Evolutionary conservation across 371 early-diverging fungal genomes (phyloP).

Genomic region (Funneliformis caledonium): DNA sequence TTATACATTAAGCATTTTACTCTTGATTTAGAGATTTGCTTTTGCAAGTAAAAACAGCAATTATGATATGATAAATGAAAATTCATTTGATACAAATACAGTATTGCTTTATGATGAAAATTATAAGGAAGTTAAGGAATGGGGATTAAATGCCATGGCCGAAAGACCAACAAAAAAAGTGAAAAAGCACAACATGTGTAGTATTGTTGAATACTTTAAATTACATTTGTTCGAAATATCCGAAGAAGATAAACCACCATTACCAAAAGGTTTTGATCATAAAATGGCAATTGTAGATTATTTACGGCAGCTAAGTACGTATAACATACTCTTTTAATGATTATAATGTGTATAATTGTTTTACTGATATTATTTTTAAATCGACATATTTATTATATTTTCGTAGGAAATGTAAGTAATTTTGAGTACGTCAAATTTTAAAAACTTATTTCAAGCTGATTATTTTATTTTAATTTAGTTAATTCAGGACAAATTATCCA

Average conservation of each 20-base stretch:
- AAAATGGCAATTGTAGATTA: constrained; percentile 26
- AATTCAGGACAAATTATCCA: constrained; percentile 7
- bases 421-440: neutral
- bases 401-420: neutral
- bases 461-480: neutral
- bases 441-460: neutral
- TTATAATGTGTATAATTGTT: no score
- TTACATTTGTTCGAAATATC: constrained; percentile 9
- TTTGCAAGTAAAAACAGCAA: neutral
- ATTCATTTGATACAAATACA: constrained; percentile 16
- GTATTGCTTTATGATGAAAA: constrained; percentile 26
- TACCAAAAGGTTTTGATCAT: constrained; percentile 8
- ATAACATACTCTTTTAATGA: neutral
- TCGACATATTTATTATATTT: neutral
- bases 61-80: neutral
- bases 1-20: no score
- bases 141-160: constrained; percentile 29
- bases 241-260: constrained; percentile 12
- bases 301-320: neutral
- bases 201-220: constrained; percentile 21
- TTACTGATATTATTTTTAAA: no score
- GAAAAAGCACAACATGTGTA: no score
- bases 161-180: neutral
- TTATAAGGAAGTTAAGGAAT: constrained; percentile 6
- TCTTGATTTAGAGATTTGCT: neutral